These are phyloP conservation scores for Mariannaea elegans DNA, from an alignment of 2,329 filamentous ascomycete species.

Conservation along the genomic window DNA sequence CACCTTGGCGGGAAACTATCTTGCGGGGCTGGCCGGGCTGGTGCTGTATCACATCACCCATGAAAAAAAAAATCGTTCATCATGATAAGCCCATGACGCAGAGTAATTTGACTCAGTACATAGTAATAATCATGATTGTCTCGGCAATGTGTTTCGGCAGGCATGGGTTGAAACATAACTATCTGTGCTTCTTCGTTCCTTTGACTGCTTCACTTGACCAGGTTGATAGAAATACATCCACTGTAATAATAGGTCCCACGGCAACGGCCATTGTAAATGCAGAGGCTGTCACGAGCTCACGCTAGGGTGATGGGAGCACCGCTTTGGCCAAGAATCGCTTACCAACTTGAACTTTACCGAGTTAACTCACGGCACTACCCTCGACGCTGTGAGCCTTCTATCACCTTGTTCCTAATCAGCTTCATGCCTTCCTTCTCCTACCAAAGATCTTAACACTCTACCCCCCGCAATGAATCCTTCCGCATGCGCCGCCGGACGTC, in stretches of 20 bases:
- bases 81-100: constrained; percentile 8
- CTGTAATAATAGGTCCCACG: not conserved
- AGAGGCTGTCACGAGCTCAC: constrained; percentile 4
- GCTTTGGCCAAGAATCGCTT: constrained; percentile 11
- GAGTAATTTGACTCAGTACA: not conserved
- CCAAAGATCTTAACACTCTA: not conserved
- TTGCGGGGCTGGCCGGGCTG: constrained; percentile 12
- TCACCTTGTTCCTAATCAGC: no score
- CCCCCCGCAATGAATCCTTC: not conserved
- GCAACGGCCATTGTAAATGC: not conserved
- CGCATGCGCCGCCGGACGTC: constrained; percentile 14
- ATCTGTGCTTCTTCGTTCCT: not conserved
- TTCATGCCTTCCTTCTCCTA: no score
- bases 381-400: no score
- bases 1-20: constrained; percentile 7
- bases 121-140: not conserved
- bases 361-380: no score
- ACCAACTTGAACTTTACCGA: no score
- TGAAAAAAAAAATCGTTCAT: not conserved
- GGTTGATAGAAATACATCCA: no score
- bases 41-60: not conserved
- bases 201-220: not conserved
- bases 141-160: not conserved
- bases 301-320: constrained; percentile 9
- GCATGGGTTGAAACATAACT: not conserved